A percentile compares a stretch with the other conserved stretches of the same genome.
Evolutionary conservation across 805 yeast species (phyloP).

Genomic region (Metschnikowia arizonensis): DNA sequence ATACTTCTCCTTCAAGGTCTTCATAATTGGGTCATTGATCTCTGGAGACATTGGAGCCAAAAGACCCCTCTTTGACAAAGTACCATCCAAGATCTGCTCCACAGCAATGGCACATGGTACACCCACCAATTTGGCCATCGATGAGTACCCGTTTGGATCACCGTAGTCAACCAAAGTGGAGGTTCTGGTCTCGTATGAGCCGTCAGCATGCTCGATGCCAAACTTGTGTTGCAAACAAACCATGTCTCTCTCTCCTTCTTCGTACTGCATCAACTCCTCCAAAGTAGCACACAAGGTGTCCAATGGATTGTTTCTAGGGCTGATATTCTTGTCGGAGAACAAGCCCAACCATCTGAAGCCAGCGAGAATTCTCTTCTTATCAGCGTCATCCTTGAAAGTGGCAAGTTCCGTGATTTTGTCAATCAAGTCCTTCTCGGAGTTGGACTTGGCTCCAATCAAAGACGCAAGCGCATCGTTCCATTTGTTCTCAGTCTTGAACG

Average conservation of each 20-base stretch:
- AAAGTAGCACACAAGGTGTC: constrained; percentile 96
- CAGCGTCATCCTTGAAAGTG: constrained; percentile 72
- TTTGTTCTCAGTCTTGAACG: constrained; percentile 53
- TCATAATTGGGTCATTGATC: constrained; percentile 85
- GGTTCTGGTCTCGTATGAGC: constrained; percentile 85
- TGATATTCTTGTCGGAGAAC: constrained; percentile 69
- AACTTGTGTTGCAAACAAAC: constrained; percentile 96
- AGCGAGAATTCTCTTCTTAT: constrained; percentile 77
- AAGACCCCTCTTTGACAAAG: constrained; percentile 73
- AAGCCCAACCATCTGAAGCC: constrained; percentile 95
- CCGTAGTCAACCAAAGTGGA: constrained; percentile 95
- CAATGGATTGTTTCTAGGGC: constrained; percentile 89
- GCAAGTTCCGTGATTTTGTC: constrained; percentile 75
- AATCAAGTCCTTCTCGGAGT: constrained; percentile 66
- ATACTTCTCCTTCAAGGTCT: constrained; percentile 84
- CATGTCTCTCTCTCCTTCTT: constrained; percentile 90
- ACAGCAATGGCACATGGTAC: constrained; percentile 97
- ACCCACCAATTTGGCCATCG: constrained; percentile 98
- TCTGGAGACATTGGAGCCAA: constrained; percentile 91
- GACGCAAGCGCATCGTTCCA: constrained; percentile 88
- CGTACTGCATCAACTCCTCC: constrained; percentile 94
- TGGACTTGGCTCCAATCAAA: constrained; percentile 70
- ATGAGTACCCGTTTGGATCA: constrained; percentile 80
- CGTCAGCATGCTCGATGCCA: constrained; percentile 95
- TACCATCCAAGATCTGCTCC: constrained; percentile 79